Base-by-base conservation (phyloP, 2,329 filamentous ascomycete species). In the Trichoderma sp. region DNA sequence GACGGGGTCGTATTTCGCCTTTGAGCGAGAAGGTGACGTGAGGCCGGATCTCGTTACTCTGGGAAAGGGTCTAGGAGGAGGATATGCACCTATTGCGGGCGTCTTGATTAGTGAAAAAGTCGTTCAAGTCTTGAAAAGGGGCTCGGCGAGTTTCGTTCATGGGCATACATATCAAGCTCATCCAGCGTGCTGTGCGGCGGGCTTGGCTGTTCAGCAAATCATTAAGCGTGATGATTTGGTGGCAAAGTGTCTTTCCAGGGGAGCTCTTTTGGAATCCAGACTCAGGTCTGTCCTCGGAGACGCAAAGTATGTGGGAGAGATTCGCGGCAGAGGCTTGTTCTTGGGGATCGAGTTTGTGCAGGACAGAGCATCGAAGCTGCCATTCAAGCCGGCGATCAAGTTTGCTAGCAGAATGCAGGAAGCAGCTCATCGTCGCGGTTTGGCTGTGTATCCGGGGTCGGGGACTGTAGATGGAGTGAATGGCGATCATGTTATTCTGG, bases 401-500 rank as follows among this genome's bases (percentile, higher is more conserved):
- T 85, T 84, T 38, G 82, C 80, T 0, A 27, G 77, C 1, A 63
- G 77, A n/a, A 78, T 85, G 1, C 81, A 82, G 64, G 79, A 82
- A 33, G 63, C 78, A 0, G 84, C 83, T 0, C 82, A 83, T 6
- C 75, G 79, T 41, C 80, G 79, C 31, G 82, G 82, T 0, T 82
- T 88, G 62, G 83, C 83, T 1, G 75, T 94, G 3, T 95, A 94
- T 80, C 91, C 90, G 1, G 92, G 91, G 0, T 84, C 85, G 0
- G 92, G 92, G 3, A 91, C 90, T 0, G 88, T 86, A 1, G 91
- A 88, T 76, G 87, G 93, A 50, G 86, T 89, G 1, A 81, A 81
- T 1, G 93, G 93, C 11, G 93, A 95, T 79, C 92, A 94, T 81
- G 85, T 94, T 45, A 86, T 95, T n/a, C 79, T 95, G 18, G 89